Percentiles rank a stretch among this genome's conserved stretches.
Conservation (phyloP, 371 early-diverging fungal genomes). For the Edhazardia aedis region DNA sequence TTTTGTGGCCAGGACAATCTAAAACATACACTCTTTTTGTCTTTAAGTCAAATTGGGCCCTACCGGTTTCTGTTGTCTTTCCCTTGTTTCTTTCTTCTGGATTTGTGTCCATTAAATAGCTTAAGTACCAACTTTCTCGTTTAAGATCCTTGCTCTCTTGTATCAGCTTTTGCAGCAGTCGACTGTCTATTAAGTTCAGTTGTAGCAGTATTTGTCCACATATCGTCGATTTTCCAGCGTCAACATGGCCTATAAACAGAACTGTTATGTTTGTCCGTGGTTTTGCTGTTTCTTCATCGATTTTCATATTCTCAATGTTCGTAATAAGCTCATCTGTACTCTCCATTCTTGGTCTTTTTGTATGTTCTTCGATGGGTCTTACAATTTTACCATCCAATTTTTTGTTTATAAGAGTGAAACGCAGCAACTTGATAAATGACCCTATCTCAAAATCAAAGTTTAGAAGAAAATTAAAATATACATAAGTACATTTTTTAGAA, state of each 20-base stretch:
- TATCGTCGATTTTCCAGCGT: slow-evolving; percentile 89
- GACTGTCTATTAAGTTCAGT: slow-evolving; percentile 90
- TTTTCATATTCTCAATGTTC: no score
- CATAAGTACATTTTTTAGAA: no score
- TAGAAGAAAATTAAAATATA: no score
- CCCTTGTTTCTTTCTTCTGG: slow-evolving; percentile 56
- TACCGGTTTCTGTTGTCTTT: slow-evolving; percentile 42
- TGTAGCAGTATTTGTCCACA: slow-evolving; percentile 97
- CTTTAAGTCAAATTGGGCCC: slow-evolving; percentile 71
- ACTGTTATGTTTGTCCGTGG: no score
- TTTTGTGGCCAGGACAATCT: slow-evolving; percentile 85
- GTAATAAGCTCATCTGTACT: no score
- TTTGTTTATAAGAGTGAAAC: no score
- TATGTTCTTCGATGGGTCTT: no score
- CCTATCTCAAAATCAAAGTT: no score
- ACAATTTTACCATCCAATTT: no score
- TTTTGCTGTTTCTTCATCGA: no score
- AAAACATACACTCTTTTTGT: slow-evolving; percentile 27
- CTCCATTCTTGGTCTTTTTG: no score
- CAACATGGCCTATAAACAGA: slow-evolving; percentile 98
- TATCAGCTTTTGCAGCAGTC: slow-evolving; percentile 94
- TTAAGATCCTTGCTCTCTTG: slow-evolving; percentile 75
- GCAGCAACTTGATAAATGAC: no score
- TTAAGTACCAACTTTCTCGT: slow-evolving; percentile 46
- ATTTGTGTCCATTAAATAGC: slow-evolving; percentile 45